Conservation (phyloP, 208 protist genomes). For the Tritrichomonas musculus region DNA sequence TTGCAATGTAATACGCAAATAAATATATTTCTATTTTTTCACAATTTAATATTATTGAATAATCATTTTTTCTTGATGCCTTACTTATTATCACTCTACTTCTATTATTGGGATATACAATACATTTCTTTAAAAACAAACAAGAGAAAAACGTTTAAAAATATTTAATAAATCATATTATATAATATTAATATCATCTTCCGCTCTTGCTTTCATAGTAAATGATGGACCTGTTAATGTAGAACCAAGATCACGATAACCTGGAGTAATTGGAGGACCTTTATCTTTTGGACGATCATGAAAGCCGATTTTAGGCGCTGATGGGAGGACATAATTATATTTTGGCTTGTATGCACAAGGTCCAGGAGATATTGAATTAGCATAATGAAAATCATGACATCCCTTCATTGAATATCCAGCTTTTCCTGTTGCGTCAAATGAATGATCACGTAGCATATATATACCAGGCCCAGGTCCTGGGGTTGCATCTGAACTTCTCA, state of each 20-base stretch:
- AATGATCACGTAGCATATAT: background rate
- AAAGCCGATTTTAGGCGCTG: background rate
- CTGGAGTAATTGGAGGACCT: background rate
- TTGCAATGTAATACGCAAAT: too few relatives aligned
- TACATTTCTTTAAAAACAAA: too few relatives aligned
- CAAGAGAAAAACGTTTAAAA: too few relatives aligned
- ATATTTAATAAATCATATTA: too few relatives aligned
- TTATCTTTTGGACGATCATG: background rate
- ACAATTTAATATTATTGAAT: too few relatives aligned
- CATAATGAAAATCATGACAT: background rate
- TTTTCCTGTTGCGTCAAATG: conserved; percentile 2
- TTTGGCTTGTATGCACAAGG: background rate
- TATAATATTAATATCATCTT: conserved; percentile 12
- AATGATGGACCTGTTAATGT: background rate
- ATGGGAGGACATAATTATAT: background rate
- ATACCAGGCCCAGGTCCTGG: background rate
- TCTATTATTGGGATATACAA: too few relatives aligned
- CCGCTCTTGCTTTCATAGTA: background rate
- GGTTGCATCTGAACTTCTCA: background rate
- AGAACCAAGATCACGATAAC: background rate
- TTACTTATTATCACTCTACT: too few relatives aligned
- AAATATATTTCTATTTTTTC: too few relatives aligned
- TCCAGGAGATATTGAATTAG: background rate
- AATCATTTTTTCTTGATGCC: too few relatives aligned
- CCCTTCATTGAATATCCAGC: background rate